Base-by-base conservation (phyloP, 1,139 yeast genomes). In the Dujonia santamariae region DNA sequence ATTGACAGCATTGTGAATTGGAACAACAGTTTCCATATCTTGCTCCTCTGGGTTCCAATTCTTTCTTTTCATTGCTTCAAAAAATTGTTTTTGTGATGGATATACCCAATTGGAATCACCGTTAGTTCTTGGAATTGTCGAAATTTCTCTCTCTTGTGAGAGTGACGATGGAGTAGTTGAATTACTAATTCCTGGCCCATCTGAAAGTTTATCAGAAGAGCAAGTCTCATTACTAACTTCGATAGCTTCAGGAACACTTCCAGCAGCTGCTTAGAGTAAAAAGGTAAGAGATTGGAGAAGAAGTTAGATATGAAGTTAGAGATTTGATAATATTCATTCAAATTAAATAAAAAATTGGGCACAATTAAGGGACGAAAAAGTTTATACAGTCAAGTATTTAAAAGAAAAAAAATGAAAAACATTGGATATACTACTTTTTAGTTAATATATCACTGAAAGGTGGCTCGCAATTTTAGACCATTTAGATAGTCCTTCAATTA, bases 71-170 rank as follows among this genome's bases (percentile, higher is more conserved):
- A 92, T 92, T 11, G 97, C 97, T 42, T 86, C 94, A 56, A 69
- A 92, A 53, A 92, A 92, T 63, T 90, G 97, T 55, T 86, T 86
- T 56, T 92, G 95, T 2, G 96, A 85, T 7, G 98, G 98, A 53
- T 92, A 92, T 2, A 92, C 74, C 98, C 98, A 92, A 62, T 88
- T 84, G 1, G 67, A 44, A 3, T 64, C 61, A 16, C 67, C 54
- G 2, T 77, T 76, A 0, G 95, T 83, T 35, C 96, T 68, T 24
- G 97, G 97, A 34, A 90, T 90, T 1, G 95, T 75, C 16, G 95
- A 82, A 9, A 85, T 63, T 47, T 81, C 92, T 43, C 97, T 66
- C 1, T 83, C 88, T 5, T 71, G 71, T 0, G 88, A 83, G 23
- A 83, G 56, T 3, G 51, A 43, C 2, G 38, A 37, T 11, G 32